A percentile compares a stretch with the other conserved stretches of the same genome.
phyloP scores from a whole-genome alignment of 768 basidiomycete species.

The Boletellus ananas region DNA sequence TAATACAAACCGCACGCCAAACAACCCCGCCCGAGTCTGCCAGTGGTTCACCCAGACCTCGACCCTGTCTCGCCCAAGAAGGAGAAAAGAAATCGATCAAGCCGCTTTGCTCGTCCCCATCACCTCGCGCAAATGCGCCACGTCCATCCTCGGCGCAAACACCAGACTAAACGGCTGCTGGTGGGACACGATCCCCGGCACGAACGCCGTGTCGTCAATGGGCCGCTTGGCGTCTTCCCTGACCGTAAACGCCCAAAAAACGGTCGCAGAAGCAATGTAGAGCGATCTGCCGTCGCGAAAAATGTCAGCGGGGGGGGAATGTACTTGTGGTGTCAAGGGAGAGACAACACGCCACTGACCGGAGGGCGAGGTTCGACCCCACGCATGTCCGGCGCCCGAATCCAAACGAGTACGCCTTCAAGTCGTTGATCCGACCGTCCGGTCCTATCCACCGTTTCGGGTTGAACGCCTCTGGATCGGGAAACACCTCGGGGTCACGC shows the following conservation, averaged over 20 bases:
- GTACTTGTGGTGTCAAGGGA: no score
- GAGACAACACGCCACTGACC: no score
- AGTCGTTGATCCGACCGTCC: constrained; percentile 42
- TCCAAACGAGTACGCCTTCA: constrained; percentile 51
- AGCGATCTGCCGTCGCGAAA: constrained; percentile 46
- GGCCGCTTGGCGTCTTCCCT: constrained; percentile 44
- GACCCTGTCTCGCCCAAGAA: no score
- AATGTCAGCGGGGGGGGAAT: no score
- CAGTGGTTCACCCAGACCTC: no score
- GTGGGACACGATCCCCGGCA: constrained; percentile 59
- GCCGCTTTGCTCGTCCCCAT: constrained; percentile 2
- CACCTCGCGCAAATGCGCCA: constrained; percentile 9
- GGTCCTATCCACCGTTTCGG: constrained; percentile 51
- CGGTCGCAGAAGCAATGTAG: constrained; percentile 57
- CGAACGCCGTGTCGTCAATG: constrained; percentile 60
- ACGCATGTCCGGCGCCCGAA: constrained; percentile 41
- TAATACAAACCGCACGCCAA: no score
- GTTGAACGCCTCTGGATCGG: constrained; percentile 45
- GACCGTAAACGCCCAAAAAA: constrained; percentile 63
- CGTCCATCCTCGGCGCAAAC: constrained; percentile 47
- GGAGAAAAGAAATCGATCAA: neutral
- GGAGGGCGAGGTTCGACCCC: constrained; percentile 21
- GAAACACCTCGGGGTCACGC: constrained; percentile 25
- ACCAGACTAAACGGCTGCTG: constrained; percentile 55
- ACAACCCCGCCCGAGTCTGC: no score